Conservation (phyloP, 768 basidiomycete genomes). For the Phaffia australis region DNA sequence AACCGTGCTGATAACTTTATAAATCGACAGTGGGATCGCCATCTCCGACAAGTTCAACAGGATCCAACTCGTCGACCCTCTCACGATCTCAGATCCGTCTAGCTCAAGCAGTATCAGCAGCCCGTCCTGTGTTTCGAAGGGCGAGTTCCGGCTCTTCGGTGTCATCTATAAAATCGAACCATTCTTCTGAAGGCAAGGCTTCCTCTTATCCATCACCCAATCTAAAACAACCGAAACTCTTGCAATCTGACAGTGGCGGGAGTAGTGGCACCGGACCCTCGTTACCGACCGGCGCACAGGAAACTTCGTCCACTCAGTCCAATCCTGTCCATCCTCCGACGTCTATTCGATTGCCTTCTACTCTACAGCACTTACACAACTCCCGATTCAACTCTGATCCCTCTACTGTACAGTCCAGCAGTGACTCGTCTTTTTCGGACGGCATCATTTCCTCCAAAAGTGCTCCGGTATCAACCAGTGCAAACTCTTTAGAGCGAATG, state of each 20-base stretch:
- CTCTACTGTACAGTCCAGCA: not conserved
- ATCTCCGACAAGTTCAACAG: too few relatives aligned
- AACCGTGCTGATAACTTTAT: too few relatives aligned
- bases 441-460: constrained; percentile 8
- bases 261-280: not conserved
- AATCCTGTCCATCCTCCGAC: not conserved
- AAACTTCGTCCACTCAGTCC: not conserved
- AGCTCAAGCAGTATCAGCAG: too few relatives aligned
- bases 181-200: not conserved
- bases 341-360: constrained; percentile 6
- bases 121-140: too few relatives aligned
- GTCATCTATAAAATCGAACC: not conserved
- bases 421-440: not conserved
- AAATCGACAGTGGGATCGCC: too few relatives aligned
- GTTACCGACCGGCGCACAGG: not conserved
- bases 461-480: constrained; percentile 6
- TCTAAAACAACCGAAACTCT: not conserved
- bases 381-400: not conserved
- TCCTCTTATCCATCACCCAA: not conserved
- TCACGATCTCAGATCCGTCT: too few relatives aligned
- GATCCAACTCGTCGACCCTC: too few relatives aligned
- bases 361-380: not conserved
- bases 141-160: not conserved
- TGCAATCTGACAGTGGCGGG: not conserved
- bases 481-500: not conserved